Base-by-base conservation (phyloP, 2,329 filamentous ascomycete species). In the Whalleya microplaca region DNA sequence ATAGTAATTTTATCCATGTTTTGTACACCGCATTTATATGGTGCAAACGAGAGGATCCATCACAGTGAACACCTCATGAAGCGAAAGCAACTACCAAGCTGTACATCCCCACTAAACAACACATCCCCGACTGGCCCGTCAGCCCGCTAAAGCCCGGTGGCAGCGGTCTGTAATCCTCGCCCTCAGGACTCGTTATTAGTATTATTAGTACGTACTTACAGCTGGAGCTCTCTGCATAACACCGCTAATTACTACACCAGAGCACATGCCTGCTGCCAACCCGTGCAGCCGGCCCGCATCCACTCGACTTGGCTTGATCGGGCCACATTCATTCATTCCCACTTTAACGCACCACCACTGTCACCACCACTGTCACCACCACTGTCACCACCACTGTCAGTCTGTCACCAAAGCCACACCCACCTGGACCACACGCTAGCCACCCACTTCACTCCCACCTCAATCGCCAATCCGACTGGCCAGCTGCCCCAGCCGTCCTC, bases 201-300 rank as follows among this genome's bases (percentile, higher is more conserved):
- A n/a, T n/a, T n/a, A n/a, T n/a, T n/a, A n/a, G n/a, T n/a, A n/a
- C n/a, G n/a, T n/a, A 14, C 32, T 40, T 18, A 20, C 21, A 16
- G 47, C n/a, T 16, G 46, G 52, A n/a, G n/a, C n/a, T n/a, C 59
- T 54, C 59, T 64, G 61, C 61, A 64, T 64, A 63, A 61, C 53
- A 63, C 61, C 59, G 56, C 54, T 64, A 64, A 64, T 64, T 62
- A 59, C 59, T 59, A 53, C 46, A 41, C 48, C 41, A 59, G 53
- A 58, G 60, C 57, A 63, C 58, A 51, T 55, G 50, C 55, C 52
- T 48, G 19, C 45, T 51, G 44, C 55, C 20, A 61, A 58, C 52
- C 60, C 58, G 60, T 61, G 60, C 60, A 61, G 52, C 60, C 58
- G 60, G 50, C 49, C 60, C 58, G 58, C 55, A 40, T 53, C 56